Base-by-base conservation (phyloP, 2,329 filamentous ascomycete genomes). In the Mycosphaerelloides madeirae region DNA sequence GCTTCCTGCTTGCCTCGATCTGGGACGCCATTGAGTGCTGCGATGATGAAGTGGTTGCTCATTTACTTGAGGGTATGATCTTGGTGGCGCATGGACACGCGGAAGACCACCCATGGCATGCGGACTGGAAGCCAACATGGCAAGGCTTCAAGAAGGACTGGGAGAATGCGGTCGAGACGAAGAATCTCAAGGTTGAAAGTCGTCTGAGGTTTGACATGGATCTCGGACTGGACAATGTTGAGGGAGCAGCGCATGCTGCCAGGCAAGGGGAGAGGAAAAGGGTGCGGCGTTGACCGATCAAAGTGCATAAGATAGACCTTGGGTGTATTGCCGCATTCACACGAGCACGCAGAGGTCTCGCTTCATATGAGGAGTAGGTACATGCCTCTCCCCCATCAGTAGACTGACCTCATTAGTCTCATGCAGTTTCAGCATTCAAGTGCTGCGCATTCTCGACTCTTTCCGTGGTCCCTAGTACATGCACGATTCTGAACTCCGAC, bases 1-100 rank as follows among this genome's bases (percentile, higher is more conserved):
- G 52, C 38, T 44, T 48, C 11, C 50, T 46, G 3, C 38, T 55
- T 14, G 29, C 41, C 18, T 34, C 48, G 9, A 34, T 55, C 15
- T 55, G 52, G 52, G 36, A 51, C 12, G 39, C 44, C 25, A 51
- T 53, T 25, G 33, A 47, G 15, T 35, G 32, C 13, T 48, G 38
- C 12, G 38, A 37, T 20, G 38, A 46, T 18, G 46, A 48, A 28
- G 29, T 31, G 19, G 40, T 44, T 12, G n/a, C 22, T 16, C 28
- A 36, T 14, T 19, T 48, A 9, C 29, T 48, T 36, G 41, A 44
- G 18, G 46, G 46, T 6, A 28, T 20, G 8, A 31, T 38, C 16
- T 28, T 48, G 22, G 41, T 48, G 18, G 46, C 46, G 32, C n/a
- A n/a, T n/a, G n/a, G n/a, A n/a, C 44, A 37, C 34, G 46, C 34